Evolutionary conservation across 768 basidiomycete species (phyloP).

Genomic region (Xerocomus spinulosus): DNA sequence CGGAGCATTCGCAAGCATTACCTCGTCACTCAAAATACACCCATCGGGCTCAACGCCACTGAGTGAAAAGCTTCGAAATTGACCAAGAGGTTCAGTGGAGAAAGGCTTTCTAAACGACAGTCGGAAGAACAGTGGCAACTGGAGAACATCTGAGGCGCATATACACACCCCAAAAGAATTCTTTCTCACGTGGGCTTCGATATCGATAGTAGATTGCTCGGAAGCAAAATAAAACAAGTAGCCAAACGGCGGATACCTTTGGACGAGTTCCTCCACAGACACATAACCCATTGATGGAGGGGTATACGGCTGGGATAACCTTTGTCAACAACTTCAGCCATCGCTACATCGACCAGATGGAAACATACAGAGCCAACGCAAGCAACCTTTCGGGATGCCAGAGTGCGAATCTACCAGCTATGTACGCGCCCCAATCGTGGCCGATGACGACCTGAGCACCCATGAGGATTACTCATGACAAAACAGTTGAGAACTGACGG

Average conservation of each 20-base stretch:
- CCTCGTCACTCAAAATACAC: constrained; percentile 21
- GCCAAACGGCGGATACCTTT: constrained; percentile 50
- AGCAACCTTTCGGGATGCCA: constrained; percentile 64
- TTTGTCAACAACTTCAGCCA: constrained; percentile 24
- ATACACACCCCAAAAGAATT: not conserved
- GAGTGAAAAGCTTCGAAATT: constrained; percentile 10
- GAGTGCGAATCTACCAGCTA: constrained; percentile 61
- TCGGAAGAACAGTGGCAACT: constrained; percentile 19
- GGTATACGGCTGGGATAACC: constrained; percentile 62
- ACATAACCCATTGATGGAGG: constrained; percentile 51
- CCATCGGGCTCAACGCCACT: constrained; percentile 1
- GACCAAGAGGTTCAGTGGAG: not conserved
- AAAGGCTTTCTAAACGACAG: constrained; percentile 3
- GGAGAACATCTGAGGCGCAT: constrained; percentile 25
- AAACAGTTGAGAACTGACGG: constrained; percentile 39
- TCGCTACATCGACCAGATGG: not conserved
- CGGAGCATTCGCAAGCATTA: constrained; percentile 1
- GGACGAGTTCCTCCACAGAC: constrained; percentile 48
- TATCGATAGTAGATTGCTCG: constrained; percentile 44
- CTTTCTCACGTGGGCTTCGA: constrained; percentile 51
- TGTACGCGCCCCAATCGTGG: constrained; percentile 77
- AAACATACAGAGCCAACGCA: constrained; percentile 56
- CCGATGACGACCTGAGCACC: constrained; percentile 56
- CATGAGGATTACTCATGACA: not conserved
- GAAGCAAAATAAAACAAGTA: constrained; percentile 69